Evolutionary conservation across 768 basidiomycete species (phyloP), one percentile per base, ranked within the genome.

Genomic region (Lactarius pseudohatsudake): DNA sequence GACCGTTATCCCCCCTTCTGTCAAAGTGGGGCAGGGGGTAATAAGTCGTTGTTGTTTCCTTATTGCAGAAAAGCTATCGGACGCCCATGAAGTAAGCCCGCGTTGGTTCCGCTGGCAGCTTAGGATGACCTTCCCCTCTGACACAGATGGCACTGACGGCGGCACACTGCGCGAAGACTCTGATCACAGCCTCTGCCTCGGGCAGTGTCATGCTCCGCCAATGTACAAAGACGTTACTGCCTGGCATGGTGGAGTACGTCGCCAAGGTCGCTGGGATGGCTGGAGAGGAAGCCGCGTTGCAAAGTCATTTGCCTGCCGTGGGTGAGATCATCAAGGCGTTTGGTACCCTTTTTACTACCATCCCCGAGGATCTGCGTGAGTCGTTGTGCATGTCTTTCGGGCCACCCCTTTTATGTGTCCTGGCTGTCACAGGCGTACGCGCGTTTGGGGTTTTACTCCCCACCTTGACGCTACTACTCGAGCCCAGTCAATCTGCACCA

Each of bases 261-360:
- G 89, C 90, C 11, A 87, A 84, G 66, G 81, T 89, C 40, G 86
- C 90, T 0, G 84, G 86, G 1, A 76, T 79, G 16, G 79, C 86
- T n/a, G 83, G 82, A 64, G 88, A 90, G 55, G 82, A 81, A 8
- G 78, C 79, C 0, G 73, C 87, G 30, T 77, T 82, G 0, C 87
- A 90, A 45, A 71, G 78, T n/a, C 84, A 88, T 30, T 75, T 81
- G 15, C 81, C 84, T 16, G 89, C 87, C 2, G 78, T 92, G 1
- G 85, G 85, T 8, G 95, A 98, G 76, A 85, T 92, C 15, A 85
- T 92, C 83, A 95, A 89, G 75, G 86, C 91, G 11, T 87, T 97
- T 28, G 68, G 68, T n/a, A 50, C 62, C 26, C 68, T 71, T 34
- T 67, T 69, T 50, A 56, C 28, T 22, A 64, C 34, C 30, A 63